Evolutionary conservation across 192 early-diverging fungal genomes (phyloP).

Genomic region (Gaertneriomyces semiglobifer): DNA sequence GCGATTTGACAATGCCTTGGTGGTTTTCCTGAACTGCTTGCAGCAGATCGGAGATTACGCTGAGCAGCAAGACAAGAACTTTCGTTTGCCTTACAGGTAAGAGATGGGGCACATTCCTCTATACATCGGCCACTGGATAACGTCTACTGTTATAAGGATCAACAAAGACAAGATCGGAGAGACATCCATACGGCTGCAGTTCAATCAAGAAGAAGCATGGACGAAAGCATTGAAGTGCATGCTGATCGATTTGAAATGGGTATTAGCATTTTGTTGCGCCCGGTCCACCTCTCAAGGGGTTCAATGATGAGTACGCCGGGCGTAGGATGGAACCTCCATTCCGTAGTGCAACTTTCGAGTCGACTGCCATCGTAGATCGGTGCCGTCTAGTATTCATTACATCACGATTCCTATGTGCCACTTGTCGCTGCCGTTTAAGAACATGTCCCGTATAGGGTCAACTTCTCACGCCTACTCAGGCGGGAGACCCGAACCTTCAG

Average conservation of each 20-base stretch:
- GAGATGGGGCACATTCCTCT: not conserved
- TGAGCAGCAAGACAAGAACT: constrained; percentile 63
- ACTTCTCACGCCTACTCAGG: no score
- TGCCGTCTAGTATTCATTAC: not conserved
- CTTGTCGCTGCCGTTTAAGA: no score
- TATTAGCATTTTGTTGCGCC: constrained; percentile 64
- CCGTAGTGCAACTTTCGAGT: no score
- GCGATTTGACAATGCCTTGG: constrained; percentile 84
- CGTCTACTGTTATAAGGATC: constrained; percentile 48
- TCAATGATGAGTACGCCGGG: not conserved
- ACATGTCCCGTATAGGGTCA: no score
- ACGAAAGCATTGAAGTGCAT: constrained; percentile 86
- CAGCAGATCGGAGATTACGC: constrained; percentile 84
- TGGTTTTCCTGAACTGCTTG: constrained; percentile 84
- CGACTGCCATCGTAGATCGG: not conserved
- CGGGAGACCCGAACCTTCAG: no score
- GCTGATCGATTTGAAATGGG: constrained; percentile 87
- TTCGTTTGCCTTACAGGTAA: constrained; percentile 81
- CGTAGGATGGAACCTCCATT: not conserved
- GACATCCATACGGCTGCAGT: constrained; percentile 75
- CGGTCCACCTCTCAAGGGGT: not conserved
- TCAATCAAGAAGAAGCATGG: constrained; percentile 90
- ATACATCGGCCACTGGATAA: not conserved
- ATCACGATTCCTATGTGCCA: not conserved
- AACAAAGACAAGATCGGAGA: constrained; percentile 87